Base-by-base conservation (phyloP, 2,329 filamentous ascomycete species). In the Curvularia verruculosa region DNA sequence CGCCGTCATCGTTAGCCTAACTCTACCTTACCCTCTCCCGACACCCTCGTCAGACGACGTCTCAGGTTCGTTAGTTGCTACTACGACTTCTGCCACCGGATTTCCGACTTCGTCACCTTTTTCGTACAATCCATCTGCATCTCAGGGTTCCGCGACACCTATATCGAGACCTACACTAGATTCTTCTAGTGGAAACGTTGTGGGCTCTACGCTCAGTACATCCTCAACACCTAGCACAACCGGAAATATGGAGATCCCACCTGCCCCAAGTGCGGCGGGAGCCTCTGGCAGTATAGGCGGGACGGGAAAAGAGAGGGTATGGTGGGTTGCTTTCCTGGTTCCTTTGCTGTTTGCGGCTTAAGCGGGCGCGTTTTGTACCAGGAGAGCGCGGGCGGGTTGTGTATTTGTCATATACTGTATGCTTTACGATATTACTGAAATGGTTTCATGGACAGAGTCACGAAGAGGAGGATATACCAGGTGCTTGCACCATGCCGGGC, bases 311-410 rank as follows among this genome's bases (percentile, higher is more conserved):
- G 70, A 73, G 49, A 60, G 49, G 44, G 71, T 74, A 0, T 75
- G 72, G 71, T 75, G 72, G 72, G 39, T 74, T 8, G 52, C 64
- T 1, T 71, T 74, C 43, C 43, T 73, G 5, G 26, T 68, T 8
- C 63, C 65, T 21, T 24, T 66, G 1, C 8, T 71, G 7, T 34
- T 67, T 2, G 18, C 44, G 26, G 46, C 12, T 12, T 57, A 34
- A 5, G 3, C 12, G 31, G 12, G 18, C n/a, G 9, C 3, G 5
- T 29, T 24, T 44, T 10, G 3, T 26, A 26, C 26, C 4, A n/a
- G 34, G 34, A 36, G 6, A 36, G 31, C 2, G 34, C n/a, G 34
- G 13, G 34, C 34, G 5, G 34, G 12, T 5, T 23, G 58, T 51
- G 58, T 24, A 49, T 59, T 61, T 65, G 47, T 57, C 60, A 57